Percentiles rank a stretch among this genome's conserved stretches.
phyloP scores from a whole-genome alignment of 257 asterid genomes.

The Buddleja alternifolia region DNA sequence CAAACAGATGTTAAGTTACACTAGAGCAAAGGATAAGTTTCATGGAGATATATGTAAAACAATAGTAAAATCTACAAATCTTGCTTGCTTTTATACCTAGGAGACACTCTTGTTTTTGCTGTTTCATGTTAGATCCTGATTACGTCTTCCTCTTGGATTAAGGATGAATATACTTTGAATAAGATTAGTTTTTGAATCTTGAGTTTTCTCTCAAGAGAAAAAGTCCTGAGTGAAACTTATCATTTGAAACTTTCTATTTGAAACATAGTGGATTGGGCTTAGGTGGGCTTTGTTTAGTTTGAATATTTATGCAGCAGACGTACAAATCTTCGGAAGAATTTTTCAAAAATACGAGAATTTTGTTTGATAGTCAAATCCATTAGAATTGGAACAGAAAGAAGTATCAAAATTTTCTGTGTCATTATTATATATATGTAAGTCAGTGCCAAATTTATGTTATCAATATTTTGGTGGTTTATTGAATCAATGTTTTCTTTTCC shows the following conservation, averaged over 20 bases:
- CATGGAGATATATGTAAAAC: background rate
- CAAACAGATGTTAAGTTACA: background rate
- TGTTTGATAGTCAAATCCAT: no score
- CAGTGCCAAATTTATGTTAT: no score
- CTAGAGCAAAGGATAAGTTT: constrained; percentile 2
- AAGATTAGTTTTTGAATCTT: background rate
- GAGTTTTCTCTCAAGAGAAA: background rate
- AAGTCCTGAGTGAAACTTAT: constrained; percentile 15
- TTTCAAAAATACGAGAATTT: no score
- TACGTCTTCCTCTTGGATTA: background rate
- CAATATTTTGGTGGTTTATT: no score
- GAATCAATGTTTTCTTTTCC: no score
- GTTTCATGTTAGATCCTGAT: background rate
- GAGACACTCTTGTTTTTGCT: background rate
- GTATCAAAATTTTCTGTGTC: no score
- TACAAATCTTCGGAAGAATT: no score
- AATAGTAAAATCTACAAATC: background rate
- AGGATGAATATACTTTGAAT: background rate
- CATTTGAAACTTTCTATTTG: background rate
- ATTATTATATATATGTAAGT: no score
- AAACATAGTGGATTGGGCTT: background rate
- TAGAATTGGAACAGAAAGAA: no score
- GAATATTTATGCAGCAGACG: no score
- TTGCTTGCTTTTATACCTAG: background rate
- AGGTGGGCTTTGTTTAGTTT: background rate